phyloP scores from a whole-genome alignment of 2,329 filamentous ascomycete genomes.

The Fusarium denticulatum region DNA sequence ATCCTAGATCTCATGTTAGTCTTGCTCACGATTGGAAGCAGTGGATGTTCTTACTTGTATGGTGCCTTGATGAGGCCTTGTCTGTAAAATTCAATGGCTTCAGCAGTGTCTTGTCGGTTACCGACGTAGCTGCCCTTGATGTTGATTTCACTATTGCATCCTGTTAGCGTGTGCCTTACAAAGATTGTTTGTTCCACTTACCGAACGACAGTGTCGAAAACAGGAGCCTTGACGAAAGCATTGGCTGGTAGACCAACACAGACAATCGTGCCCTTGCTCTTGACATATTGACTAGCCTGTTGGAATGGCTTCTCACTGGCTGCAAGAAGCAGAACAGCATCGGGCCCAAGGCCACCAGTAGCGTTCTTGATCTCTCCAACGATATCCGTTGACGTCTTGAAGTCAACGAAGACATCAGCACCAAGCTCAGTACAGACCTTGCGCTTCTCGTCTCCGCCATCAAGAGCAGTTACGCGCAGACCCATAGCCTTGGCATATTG shows the following conservation, averaged over 20 bases:
- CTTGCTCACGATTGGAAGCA: rapidly evolving
- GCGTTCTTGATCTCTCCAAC: slow-evolving; percentile 79
- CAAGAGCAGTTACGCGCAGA: slow-evolving; percentile 78
- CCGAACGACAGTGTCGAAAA: slow-evolving; percentile 82
- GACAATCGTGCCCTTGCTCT: slow-evolving; percentile 80
- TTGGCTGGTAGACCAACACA: slow-evolving; percentile 87
- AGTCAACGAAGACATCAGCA: slow-evolving; percentile 79
- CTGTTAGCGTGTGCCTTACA: background rate
- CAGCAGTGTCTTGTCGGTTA: slow-evolving; percentile 83
- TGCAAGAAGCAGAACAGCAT: slow-evolving; percentile 85
- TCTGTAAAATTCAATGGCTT: slow-evolving; percentile 87
- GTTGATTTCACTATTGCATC: slow-evolving; percentile 72
- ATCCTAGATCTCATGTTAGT: slow-evolving; percentile 50
- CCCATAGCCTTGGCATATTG: slow-evolving; percentile 93
- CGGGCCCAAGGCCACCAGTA: slow-evolving; percentile 79
- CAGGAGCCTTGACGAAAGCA: slow-evolving; percentile 81
- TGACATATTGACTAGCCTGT: slow-evolving; percentile 85
- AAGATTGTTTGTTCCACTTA: background rate
- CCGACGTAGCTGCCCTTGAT: slow-evolving; percentile 93
- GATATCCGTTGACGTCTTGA: slow-evolving; percentile 75
- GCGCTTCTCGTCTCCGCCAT: slow-evolving; percentile 83
- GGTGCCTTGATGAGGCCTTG: slow-evolving; percentile 84
- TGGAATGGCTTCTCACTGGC: slow-evolving; percentile 91
- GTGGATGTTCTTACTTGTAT: slow-evolving; percentile 63
- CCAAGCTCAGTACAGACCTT: slow-evolving; percentile 75